Evolutionary conservation across 345 rosid species (phyloP), one percentile per base, ranked within the genome.

Genomic region (Hypericum androsaemum): DNA sequence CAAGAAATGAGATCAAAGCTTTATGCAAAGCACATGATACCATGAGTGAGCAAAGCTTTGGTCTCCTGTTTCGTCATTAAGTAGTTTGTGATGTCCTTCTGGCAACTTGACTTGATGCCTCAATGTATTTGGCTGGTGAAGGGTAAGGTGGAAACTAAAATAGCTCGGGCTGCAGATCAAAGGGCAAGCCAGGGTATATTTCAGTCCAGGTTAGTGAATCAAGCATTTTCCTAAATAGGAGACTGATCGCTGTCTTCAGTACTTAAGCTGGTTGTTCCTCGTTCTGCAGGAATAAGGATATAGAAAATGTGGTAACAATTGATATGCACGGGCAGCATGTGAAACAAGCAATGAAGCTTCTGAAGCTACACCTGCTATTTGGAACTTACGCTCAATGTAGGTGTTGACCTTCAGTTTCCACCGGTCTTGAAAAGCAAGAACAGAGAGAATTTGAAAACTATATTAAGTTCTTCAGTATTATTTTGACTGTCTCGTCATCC

Each of bases 281-380:
- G 22, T 43, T 59, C 41, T 71, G 60, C 92, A 90, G 98, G 71
- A 90, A 90, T 73, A 84, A 72, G 69, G 82, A 37, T 47, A 75
- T 87, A 56, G 87, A 84, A 70, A 90, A 90, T 61, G 70, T 78
- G 53, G 58, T 87, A 69, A 87, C 95, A 60, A 90, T 90, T 56
- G 98, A 90, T 74, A 71, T 90, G 64, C 98, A 90, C 49, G 98
- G 98, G 43, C 98, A 90, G 63, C 96, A 87, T 68, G 92, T 87
- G 47, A 84, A 90, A 67, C 81, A 74, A 68, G 95, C 96, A 50
- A 82, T 84, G 88, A 72, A 59, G 68, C 70, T 84, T 56, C 65
- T 90, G 59, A 90, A 90, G 70, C 58, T 79, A 44, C 89, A 84
- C 69, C 85, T 90, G 56, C 62, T 87, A 44, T 58, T 84, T 16